Base-by-base conservation (phyloP, 176 grass and related monocot species). In the Leersia perrieri region DNA sequence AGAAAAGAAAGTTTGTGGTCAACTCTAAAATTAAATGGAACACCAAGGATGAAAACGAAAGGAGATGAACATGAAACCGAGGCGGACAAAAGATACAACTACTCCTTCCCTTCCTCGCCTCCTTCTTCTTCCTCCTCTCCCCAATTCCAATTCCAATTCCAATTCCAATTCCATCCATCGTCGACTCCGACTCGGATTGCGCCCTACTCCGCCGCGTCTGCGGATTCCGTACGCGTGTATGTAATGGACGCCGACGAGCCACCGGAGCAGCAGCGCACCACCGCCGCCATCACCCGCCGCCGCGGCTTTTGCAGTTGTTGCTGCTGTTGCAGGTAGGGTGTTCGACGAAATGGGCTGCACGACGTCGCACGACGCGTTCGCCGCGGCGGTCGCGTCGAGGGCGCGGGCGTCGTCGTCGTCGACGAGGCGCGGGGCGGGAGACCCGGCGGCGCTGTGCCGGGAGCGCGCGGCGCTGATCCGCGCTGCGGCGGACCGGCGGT, bases 381-480 rank as follows among this genome's bases (percentile, higher is more conserved):
- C 41, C 13, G 31, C 69, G 33, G 40, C 76, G 13, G 72, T 32
- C 69, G 28, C 34, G 71, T 65, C 60, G 66, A 72, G 71, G 80
- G 83, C 73, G 70, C 33, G 75, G 73, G 66, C 40, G 20, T 3
- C 1, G 20, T 4, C 10, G 40, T 9, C 60, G 13, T 33, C 79
- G 4, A 33, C 79, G 5, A 41, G 51, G 39, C 66, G 35, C 41
- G 70, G 42, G 23, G 79, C 69, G 28, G 75, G 70, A n/a, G 38
- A 88, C 82, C 76, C 88, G 68, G 82, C 77, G 22, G 29, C 67
- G 51, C 81, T 95, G 28, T 98, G 92, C 87, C 80, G 90, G 29
- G 72, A 98, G 77, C 90, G 96, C 63, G 76, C 39, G 5, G 78
- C 89, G 49, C 71, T 98, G 55, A 95, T 98, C 84, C 77, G 67